Percentiles rank a stretch among this genome's conserved stretches.
These are phyloP conservation scores for slime mould (Dictyostelium discoideum) DNA, from an alignment of 78 protist genomes.

Conservation along the genomic window DNA sequence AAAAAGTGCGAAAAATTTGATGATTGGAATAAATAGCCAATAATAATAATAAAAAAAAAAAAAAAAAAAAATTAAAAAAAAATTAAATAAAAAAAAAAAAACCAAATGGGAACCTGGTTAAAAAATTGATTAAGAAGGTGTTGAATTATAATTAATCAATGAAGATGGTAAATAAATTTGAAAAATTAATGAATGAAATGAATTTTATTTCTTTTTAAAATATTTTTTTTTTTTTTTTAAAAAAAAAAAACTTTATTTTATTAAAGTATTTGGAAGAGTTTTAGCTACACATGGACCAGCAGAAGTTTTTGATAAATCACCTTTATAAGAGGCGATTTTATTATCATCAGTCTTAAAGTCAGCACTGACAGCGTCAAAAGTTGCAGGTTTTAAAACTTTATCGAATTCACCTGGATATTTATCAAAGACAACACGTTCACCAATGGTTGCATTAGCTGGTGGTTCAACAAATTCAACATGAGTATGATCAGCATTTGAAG, in stretches of 20 bases:
- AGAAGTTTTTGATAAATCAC: conserved; percentile 45
- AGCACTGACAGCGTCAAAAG: conserved; percentile 7
- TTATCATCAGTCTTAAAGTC: conserved; percentile 59
- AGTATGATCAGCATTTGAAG: conserved; percentile 70
- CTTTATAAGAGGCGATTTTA: conserved; percentile 79
- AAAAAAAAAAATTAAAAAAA: too few relatives aligned
- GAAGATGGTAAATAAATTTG: too few relatives aligned
- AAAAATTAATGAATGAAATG: too few relatives aligned
- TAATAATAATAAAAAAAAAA: too few relatives aligned
- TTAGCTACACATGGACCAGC: conserved; percentile 76
- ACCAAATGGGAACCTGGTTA: too few relatives aligned
- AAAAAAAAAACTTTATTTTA: conserved; percentile 25
- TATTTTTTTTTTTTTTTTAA: not conserved
- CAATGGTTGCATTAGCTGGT: conserved; percentile 68
- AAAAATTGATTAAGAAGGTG: too few relatives aligned
- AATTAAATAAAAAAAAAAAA: too few relatives aligned
- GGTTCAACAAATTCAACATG: conserved; percentile 69
- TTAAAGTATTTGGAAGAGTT: conserved; percentile 37
- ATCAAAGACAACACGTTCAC: conserved; percentile 77
- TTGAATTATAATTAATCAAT: too few relatives aligned
- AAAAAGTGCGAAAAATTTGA: too few relatives aligned
- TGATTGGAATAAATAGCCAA: too few relatives aligned
- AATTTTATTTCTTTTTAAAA: too few relatives aligned
- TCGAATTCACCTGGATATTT: conserved; percentile 85
- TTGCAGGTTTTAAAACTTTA: conserved; percentile 63